Percentiles rank a stretch among this genome's conserved stretches.
phyloP scores from a whole-genome alignment of 2,329 filamentous ascomycete genomes.

The Zopfia rhizophila region DNA sequence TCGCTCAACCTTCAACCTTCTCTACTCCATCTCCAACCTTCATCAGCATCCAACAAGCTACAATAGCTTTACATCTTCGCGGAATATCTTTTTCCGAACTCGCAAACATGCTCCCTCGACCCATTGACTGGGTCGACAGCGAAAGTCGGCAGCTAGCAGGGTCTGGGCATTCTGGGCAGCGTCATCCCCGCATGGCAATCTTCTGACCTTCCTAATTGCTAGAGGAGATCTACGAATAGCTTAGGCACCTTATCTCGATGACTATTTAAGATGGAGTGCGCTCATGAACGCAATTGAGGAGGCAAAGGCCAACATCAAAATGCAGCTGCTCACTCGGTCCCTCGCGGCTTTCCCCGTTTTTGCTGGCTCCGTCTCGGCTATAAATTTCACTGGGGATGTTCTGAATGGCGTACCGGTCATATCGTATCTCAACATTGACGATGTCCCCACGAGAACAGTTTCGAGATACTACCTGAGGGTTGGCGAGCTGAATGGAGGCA shows the following conservation, averaged over 20 bases:
- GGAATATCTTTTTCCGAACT: no score
- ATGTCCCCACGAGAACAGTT: slow-evolving; percentile 49
- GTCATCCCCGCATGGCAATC: slow-evolving; percentile 32
- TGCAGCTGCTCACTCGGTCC: slow-evolving; percentile 37
- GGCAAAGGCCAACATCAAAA: slow-evolving; percentile 19
- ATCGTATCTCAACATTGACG: slow-evolving; percentile 45
- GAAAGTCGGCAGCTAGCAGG: no score
- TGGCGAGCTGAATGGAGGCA: slow-evolving; percentile 52
- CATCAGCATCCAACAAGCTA: no score
- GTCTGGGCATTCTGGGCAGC: slow-evolving; percentile 36
- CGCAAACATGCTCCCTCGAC: no score
- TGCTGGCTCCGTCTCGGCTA: slow-evolving; percentile 28
- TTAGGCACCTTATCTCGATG: not conserved
- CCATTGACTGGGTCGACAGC: no score
- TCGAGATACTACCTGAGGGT: slow-evolving; percentile 52
- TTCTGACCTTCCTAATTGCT: slow-evolving; percentile 43
- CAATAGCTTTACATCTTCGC: no score
- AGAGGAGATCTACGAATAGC: slow-evolving; percentile 23
- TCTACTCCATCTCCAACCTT: no score
- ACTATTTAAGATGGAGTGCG: slow-evolving; percentile 21
- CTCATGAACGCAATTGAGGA: not conserved
- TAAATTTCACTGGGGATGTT: slow-evolving; percentile 45
- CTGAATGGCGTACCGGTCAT: slow-evolving; percentile 46
- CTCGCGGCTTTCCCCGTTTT: slow-evolving; percentile 29
- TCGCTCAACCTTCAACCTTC: no score